phyloP scores from a whole-genome alignment of 441 rosid species.

The Erodium chrysanthum region DNA sequence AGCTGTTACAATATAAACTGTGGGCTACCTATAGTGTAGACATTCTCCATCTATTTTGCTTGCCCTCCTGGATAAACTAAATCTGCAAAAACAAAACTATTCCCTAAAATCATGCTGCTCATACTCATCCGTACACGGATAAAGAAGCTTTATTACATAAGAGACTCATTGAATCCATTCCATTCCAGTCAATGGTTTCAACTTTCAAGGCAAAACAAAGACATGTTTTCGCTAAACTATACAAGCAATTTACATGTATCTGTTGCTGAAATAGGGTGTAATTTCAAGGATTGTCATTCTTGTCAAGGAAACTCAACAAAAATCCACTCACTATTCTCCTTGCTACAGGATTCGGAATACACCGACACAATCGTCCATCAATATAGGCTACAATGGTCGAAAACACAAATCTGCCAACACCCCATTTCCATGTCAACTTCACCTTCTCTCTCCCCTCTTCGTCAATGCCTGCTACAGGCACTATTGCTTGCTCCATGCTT shows the following conservation, averaged over 20 bases:
- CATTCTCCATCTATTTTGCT: neutral
- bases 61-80: neutral
- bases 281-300: conserved; percentile 12
- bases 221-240: neutral
- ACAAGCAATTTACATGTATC: neutral
- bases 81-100: neutral
- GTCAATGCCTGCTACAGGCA: conserved; percentile 20
- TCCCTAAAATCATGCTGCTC: neutral
- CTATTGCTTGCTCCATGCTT: conserved; percentile 28
- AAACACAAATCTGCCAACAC: conserved; percentile 55
- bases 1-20: neutral
- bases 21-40: neutral
- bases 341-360: conserved; percentile 72
- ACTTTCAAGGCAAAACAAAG: neutral
- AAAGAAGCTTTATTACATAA: too few species aligned
- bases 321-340: conserved; percentile 84
- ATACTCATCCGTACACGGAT: neutral
- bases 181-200: too few species aligned
- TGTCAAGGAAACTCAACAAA: conserved; percentile 69
- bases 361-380: conserved; percentile 81
- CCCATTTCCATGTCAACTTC: conserved; percentile 67
- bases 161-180: too few species aligned
- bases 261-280: neutral
- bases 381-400: conserved; percentile 76
- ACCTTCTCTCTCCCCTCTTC: conserved; percentile 27